phyloP scores from a whole-genome alignment of 2,329 filamentous ascomycete genomes.

The Dendrostoma leiphaemia region DNA sequence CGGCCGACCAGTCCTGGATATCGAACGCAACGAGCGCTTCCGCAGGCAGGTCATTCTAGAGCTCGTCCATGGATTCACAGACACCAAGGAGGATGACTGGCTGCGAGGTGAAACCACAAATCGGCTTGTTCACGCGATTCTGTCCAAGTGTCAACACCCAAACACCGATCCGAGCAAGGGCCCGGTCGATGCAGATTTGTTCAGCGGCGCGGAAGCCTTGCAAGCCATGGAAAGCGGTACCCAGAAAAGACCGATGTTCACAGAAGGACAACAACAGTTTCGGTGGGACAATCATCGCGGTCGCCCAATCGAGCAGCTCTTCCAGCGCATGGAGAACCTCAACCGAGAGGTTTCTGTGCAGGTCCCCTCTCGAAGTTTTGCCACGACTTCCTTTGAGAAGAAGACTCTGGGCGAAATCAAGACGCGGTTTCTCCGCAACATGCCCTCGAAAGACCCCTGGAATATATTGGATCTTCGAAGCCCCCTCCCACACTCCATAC shows the following conservation, averaged over 20 bases:
- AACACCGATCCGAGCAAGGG: constrained; percentile 16
- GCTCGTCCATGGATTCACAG: constrained; percentile 13
- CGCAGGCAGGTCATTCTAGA: constrained; percentile 14
- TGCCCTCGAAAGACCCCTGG: constrained; percentile 23
- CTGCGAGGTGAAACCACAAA: constrained; percentile 17
- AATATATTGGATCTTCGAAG: constrained; percentile 29
- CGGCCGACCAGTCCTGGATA: constrained; percentile 3
- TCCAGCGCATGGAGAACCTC: constrained; percentile 28
- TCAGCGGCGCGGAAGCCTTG: constrained; percentile 14
- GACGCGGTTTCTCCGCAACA: constrained; percentile 21
- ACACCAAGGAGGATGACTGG: constrained; percentile 17
- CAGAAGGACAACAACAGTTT: constrained; percentile 26
- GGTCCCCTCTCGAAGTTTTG: constrained; percentile 26
- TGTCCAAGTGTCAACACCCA: constrained; percentile 15
- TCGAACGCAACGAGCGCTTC: constrained; percentile 10
- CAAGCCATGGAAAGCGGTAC: constrained; percentile 10
- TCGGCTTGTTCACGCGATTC: constrained; percentile 17
- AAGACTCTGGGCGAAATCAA: constrained; percentile 22
- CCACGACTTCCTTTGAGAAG: constrained; percentile 24
- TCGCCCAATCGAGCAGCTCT: constrained; percentile 26
- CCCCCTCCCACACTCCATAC: constrained; percentile 25
- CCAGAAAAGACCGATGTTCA: constrained; percentile 23
- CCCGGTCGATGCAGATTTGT: constrained; percentile 15
- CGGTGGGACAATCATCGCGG: constrained; percentile 20
- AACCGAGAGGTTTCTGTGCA: constrained; percentile 26